These are phyloP conservation scores for Globisporangium viniferum DNA, from an alignment of 352 stramenopile genomes.

Conservation along the genomic window DNA sequence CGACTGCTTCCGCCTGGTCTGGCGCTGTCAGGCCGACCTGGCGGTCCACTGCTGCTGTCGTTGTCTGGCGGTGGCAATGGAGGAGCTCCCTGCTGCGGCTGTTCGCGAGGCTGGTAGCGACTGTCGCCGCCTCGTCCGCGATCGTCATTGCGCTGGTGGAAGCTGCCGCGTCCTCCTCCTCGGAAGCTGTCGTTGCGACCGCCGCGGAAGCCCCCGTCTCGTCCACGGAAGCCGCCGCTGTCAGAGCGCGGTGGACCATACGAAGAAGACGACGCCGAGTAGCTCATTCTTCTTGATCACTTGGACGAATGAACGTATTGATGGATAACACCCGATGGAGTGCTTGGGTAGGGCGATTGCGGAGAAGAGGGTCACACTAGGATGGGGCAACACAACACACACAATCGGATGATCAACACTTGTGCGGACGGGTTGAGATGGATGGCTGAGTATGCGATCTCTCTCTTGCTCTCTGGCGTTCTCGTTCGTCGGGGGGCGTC, in stretches of 20 bases:
- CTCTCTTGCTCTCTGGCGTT: not conserved
- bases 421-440: not conserved
- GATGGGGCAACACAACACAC: slow-evolving; percentile 17
- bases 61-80: slow-evolving; percentile 1
- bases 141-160: not conserved
- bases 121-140: slow-evolving; percentile 1
- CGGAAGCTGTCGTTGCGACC: slow-evolving; percentile 7
- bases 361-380: slow-evolving; percentile 10
- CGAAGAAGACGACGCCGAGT: not conserved
- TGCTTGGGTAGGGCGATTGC: not conserved
- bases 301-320: not conserved
- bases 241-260: not conserved
- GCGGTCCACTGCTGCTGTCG: slow-evolving; percentile 2
- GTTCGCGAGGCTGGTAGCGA: not conserved
- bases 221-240: not conserved
- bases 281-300: slow-evolving; percentile 4
- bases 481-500: not conserved
- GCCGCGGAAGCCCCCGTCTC: slow-evolving; percentile 1
- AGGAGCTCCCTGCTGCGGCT: slow-evolving; percentile 2
- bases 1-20: slow-evolving; percentile 2
- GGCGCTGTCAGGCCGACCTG: not conserved
- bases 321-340: not conserved
- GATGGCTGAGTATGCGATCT: not conserved
- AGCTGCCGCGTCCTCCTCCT: not conserved
- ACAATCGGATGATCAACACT: slow-evolving; percentile 13